These are phyloP conservation scores for Aureobasidium sp. DNA, from an alignment of 2,329 filamentous ascomycete genomes.

Conservation along the genomic window DNA sequence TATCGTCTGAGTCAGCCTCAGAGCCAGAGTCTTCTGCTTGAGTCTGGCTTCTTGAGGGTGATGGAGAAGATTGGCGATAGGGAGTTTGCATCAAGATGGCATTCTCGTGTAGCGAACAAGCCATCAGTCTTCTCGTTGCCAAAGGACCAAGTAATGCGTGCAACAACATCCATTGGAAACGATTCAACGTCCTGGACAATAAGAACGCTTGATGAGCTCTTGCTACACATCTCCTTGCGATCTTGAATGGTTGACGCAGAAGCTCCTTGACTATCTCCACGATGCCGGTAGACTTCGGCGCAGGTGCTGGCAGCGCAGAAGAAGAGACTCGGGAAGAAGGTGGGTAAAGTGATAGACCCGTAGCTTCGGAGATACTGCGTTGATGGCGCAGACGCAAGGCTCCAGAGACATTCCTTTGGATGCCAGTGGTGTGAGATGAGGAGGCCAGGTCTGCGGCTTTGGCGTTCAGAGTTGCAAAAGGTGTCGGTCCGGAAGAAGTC, in stretches of 20 bases:
- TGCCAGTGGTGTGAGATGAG: background rate
- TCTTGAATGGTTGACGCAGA: slow-evolving; percentile 20
- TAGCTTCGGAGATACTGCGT: slow-evolving; percentile 13
- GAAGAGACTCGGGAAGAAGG: background rate
- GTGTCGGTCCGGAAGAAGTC: background rate
- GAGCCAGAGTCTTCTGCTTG: background rate
- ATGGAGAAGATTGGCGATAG: background rate
- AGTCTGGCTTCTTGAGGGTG: background rate
- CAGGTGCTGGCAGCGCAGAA: background rate
- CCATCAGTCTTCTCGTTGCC: slow-evolving; percentile 25
- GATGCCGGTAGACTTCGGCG: background rate
- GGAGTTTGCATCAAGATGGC: background rate
- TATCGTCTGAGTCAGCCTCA: background rate
- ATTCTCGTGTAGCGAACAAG: slow-evolving; percentile 10
- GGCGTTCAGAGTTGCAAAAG: background rate
- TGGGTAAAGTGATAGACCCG: slow-evolving; percentile 4
- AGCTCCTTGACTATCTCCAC: slow-evolving; percentile 15
- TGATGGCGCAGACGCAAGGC: background rate
- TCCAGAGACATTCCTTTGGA: background rate
- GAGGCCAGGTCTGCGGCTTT: background rate
- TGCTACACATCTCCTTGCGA: slow-evolving; percentile 23
- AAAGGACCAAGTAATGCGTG: slow-evolving; percentile 25
- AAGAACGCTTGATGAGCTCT: slow-evolving; percentile 21
- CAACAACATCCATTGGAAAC: slow-evolving; percentile 28
- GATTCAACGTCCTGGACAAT: slow-evolving; percentile 21